Evolutionary conservation across 345 rosid genomes (phyloP).

Genomic region (Mercurialis annua): DNA sequence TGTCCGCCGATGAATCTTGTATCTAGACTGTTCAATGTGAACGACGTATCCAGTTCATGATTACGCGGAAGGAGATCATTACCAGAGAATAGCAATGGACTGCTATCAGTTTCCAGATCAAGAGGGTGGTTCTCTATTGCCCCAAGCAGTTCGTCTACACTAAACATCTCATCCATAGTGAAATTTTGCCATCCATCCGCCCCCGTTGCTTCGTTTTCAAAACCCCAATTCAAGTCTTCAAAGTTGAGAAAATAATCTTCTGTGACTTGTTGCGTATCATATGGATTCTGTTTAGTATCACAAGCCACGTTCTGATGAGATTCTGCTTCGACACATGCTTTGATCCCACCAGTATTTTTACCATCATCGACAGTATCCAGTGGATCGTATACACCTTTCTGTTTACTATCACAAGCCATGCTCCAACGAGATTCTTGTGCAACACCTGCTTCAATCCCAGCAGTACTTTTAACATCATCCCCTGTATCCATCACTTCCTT

Average conservation of each 20-base stretch:
- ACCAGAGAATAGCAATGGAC: background rate
- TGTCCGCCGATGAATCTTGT: background rate
- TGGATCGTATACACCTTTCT: too few species aligned
- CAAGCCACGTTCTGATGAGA: background rate
- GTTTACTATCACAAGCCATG: background rate
- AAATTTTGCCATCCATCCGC: slow-evolving; percentile 17
- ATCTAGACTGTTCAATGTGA: background rate
- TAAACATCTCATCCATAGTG: slow-evolving; percentile 48
- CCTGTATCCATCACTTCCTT: slow-evolving; percentile 16
- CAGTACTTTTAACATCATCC: background rate
- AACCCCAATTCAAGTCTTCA: slow-evolving; percentile 24
- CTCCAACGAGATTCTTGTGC: background rate
- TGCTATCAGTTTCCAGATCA: background rate
- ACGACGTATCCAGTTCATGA: background rate
- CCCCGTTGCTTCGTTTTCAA: background rate
- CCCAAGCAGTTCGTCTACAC: slow-evolving; percentile 50
- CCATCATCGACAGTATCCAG: slow-evolving; percentile 10
- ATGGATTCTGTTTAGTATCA: background rate
- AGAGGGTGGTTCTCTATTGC: slow-evolving; percentile 25
- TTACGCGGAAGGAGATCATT: background rate
- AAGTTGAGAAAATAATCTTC: slow-evolving; percentile 9
- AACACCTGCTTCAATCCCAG: slow-evolving; percentile 12
- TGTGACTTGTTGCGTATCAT: background rate
- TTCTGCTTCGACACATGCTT: slow-evolving; percentile 8
- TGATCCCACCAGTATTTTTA: slow-evolving; percentile 1